A percentile compares a stretch with the other conserved stretches of the same genome.
These are phyloP conservation scores for Aureobasidium sp. DNA, from an alignment of 2,329 filamentous ascomycete species.

Conservation along the genomic window DNA sequence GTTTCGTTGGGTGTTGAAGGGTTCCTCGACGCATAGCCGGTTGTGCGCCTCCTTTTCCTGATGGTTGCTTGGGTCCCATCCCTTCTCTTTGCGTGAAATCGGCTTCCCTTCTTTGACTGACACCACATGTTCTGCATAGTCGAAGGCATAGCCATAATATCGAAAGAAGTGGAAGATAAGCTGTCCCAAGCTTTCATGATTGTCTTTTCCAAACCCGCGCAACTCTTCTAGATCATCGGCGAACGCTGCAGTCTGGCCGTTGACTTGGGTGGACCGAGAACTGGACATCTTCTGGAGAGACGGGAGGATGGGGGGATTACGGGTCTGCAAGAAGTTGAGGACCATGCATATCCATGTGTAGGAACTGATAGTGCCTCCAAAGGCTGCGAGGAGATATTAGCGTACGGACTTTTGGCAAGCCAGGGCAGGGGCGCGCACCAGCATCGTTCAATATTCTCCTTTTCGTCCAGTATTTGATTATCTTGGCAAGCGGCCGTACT, in stretches of 20 bases:
- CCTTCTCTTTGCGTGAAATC: slow-evolving; percentile 76
- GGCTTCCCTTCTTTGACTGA: slow-evolving; percentile 78
- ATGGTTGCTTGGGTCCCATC: slow-evolving; percentile 62
- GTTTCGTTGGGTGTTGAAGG: slow-evolving; percentile 85
- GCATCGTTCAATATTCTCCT: slow-evolving; percentile 90
- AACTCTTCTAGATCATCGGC: slow-evolving; percentile 77
- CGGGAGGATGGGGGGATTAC: slow-evolving; percentile 76
- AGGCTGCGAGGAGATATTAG: slow-evolving; percentile 49
- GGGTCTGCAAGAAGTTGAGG: slow-evolving; percentile 87
- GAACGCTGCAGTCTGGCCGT: slow-evolving; percentile 68
- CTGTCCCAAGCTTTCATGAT: slow-evolving; percentile 74
- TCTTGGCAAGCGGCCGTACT: slow-evolving; percentile 88
- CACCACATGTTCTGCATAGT: slow-evolving; percentile 77
- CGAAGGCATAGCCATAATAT: slow-evolving; percentile 87
- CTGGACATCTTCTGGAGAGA: slow-evolving; percentile 70
- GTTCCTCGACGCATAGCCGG: slow-evolving; percentile 88
- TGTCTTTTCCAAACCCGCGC: slow-evolving; percentile 65
- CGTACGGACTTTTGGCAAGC: neutral
- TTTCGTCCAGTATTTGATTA: slow-evolving; percentile 96
- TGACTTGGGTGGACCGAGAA: slow-evolving; percentile 52
- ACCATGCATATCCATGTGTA: slow-evolving; percentile 99
- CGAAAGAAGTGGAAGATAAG: slow-evolving; percentile 95
- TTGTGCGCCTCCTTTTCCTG: slow-evolving; percentile 50
- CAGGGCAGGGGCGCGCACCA: slow-evolving; percentile 52
- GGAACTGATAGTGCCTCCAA: slow-evolving; percentile 89